phyloP scores from a whole-genome alignment of 169 alveolate species.

The Cryptosporidium sp. region DNA sequence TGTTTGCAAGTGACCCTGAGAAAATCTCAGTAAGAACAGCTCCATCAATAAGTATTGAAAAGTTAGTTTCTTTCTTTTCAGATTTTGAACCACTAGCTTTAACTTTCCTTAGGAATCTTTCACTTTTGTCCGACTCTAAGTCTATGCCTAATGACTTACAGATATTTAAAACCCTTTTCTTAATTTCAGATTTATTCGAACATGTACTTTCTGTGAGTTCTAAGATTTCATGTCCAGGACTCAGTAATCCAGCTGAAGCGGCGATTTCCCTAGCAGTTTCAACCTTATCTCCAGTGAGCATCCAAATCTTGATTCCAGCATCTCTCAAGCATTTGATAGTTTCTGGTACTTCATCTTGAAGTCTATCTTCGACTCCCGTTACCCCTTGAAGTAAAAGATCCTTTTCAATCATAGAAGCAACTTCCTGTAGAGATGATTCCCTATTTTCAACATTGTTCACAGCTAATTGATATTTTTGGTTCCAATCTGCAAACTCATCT shows the following conservation, averaged over 20 bases:
- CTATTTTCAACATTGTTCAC: slow-evolving; percentile 80
- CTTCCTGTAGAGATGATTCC: slow-evolving; percentile 84
- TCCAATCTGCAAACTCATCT: slow-evolving; percentile 84
- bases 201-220: slow-evolving; percentile 60
- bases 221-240: slow-evolving; percentile 35
- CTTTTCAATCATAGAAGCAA: slow-evolving; percentile 89
- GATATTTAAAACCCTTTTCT: slow-evolving; percentile 26
- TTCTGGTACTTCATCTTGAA: slow-evolving; percentile 97
- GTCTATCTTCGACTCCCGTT: slow-evolving; percentile 97
- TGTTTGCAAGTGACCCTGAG: slow-evolving; percentile 67
- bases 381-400: slow-evolving; percentile 94
- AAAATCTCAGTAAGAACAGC: slow-evolving; percentile 57
- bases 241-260: slow-evolving; percentile 40
- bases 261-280: slow-evolving; percentile 96
- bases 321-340: slow-evolving; percentile 91
- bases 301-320: slow-evolving; percentile 98
- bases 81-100: not conserved
- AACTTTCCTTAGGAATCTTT: slow-evolving; percentile 12
- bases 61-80: not conserved
- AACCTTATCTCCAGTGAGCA: slow-evolving; percentile 98
- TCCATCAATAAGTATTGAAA: slow-evolving; percentile 67
- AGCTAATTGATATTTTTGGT: slow-evolving; percentile 79
- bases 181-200: slow-evolving; percentile 48
- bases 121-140: not conserved
- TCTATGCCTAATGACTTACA: slow-evolving; percentile 34